A percentile compares a stretch with the other conserved stretches of the same genome.
These are phyloP conservation scores for Triticum timopheevii DNA, from an alignment of 176 grass and related monocot genomes.

Conservation along the genomic window DNA sequence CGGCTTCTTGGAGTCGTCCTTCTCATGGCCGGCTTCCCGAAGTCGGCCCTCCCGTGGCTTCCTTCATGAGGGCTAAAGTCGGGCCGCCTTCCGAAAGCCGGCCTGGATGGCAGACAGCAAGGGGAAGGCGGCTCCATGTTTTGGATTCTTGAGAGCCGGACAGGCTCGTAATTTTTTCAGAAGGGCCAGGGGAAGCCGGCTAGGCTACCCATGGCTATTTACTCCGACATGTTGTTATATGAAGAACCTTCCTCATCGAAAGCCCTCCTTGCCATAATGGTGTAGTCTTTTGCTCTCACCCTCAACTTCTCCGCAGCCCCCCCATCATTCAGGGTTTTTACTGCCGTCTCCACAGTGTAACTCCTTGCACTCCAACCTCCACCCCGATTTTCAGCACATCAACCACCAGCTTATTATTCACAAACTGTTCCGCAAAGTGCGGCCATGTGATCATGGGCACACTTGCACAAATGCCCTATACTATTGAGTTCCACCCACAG, in stretches of 20 bases:
- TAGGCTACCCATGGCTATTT: too few species aligned
- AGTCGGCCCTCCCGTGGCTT: too few species aligned
- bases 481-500: conserved; percentile 69
- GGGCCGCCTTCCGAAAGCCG: too few species aligned
- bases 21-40: too few species aligned
- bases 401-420: conserved; percentile 60
- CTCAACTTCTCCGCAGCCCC: conserved; percentile 47
- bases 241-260: conserved; percentile 62
- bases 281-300: conserved; percentile 38
- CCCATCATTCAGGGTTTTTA: conserved; percentile 42
- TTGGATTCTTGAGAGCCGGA: too few species aligned
- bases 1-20: too few species aligned
- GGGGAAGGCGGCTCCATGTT: too few species aligned
- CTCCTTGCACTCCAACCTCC: conserved; percentile 38
- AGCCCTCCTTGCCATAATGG: conserved; percentile 53
- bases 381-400: conserved; percentile 56
- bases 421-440: conserved; percentile 55
- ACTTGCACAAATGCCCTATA: conserved; percentile 50
- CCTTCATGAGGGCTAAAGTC: too few species aligned
- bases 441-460: conserved; percentile 79
- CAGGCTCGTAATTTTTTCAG: too few species aligned
- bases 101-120: too few species aligned
- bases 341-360: conserved; percentile 14
- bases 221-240: conserved; percentile 44
- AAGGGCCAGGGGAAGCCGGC: too few species aligned